These are phyloP conservation scores for Nicotiana benthamiana DNA, from an alignment of 257 asterid genomes.

Conservation along the genomic window DNA sequence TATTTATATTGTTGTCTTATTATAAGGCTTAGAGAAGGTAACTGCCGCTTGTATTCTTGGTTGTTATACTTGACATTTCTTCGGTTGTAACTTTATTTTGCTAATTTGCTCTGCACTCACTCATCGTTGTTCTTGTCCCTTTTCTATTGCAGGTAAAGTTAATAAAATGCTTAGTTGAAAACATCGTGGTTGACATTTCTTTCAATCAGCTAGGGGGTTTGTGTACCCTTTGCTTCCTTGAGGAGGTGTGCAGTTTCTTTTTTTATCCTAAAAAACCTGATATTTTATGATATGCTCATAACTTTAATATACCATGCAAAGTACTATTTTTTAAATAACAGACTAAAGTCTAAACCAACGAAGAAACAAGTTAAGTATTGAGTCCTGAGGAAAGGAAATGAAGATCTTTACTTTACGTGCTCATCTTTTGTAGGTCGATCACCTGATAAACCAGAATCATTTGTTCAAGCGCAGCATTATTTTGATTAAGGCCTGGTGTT, in stretches of 20 bases:
- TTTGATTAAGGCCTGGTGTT: conserved; percentile 95
- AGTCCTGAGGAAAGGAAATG: background rate
- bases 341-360: background rate
- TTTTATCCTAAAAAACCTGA: background rate
- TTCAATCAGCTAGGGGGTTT: conserved; percentile 92
- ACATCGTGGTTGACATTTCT: conserved; percentile 89
- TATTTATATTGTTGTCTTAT: background rate
- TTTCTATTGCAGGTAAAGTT: conserved; percentile 56
- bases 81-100: background rate
- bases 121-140: background rate
- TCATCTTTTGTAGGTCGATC: conserved; percentile 53
- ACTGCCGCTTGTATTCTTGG: background rate
- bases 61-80: background rate
- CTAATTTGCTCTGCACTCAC: background rate
- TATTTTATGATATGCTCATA: background rate
- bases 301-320: background rate
- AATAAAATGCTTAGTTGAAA: conserved; percentile 87
- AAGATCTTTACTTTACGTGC: conserved; percentile 7
- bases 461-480: conserved; percentile 91
- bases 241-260: conserved; percentile 48
- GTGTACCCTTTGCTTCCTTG: conserved; percentile 91
- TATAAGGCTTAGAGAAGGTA: background rate
- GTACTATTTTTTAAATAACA: too few relatives aligned
- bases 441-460: conserved; percentile 69
- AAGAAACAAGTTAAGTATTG: background rate